Percentiles rank a stretch among this genome's conserved stretches.
phyloP scores from a whole-genome alignment of 768 basidiomycete species.

The Lepiota brunneoincarnata region DNA sequence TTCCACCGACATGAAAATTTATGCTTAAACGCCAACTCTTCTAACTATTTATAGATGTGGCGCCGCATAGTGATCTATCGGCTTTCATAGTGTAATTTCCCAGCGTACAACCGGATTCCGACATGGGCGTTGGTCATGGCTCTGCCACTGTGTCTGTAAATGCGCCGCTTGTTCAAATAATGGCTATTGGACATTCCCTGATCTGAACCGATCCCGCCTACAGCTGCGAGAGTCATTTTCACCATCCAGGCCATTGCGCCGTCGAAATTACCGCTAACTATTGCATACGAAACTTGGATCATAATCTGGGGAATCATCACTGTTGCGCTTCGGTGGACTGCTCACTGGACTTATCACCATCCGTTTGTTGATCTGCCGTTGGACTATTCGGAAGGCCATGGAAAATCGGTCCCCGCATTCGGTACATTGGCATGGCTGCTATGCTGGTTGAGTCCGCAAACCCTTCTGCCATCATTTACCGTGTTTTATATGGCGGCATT shows the following conservation, averaged over 20 bases:
- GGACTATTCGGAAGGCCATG: not conserved
- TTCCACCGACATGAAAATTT: no score
- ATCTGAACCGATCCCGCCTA: not conserved
- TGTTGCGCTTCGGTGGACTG: not conserved
- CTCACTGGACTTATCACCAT: not conserved
- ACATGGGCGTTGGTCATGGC: not conserved
- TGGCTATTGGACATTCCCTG: not conserved
- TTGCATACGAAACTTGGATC: not conserved
- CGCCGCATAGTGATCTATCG: not conserved
- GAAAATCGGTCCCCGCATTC: not conserved
- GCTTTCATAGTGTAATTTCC: not conserved
- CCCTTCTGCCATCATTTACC: conserved; percentile 1
- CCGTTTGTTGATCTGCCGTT: not conserved
- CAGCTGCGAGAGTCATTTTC: not conserved
- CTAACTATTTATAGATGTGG: not conserved
- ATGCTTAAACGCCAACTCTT: no score
- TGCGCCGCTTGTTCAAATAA: not conserved
- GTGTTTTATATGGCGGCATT: not conserved
- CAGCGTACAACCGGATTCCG: not conserved
- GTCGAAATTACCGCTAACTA: not conserved
- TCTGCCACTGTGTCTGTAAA: not conserved
- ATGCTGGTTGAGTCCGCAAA: not conserved
- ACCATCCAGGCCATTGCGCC: not conserved
- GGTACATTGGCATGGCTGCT: not conserved
- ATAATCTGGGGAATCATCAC: not conserved